Evolutionary conservation across 345 rosid genomes (phyloP).

Genomic region (Linum lewisii): DNA sequence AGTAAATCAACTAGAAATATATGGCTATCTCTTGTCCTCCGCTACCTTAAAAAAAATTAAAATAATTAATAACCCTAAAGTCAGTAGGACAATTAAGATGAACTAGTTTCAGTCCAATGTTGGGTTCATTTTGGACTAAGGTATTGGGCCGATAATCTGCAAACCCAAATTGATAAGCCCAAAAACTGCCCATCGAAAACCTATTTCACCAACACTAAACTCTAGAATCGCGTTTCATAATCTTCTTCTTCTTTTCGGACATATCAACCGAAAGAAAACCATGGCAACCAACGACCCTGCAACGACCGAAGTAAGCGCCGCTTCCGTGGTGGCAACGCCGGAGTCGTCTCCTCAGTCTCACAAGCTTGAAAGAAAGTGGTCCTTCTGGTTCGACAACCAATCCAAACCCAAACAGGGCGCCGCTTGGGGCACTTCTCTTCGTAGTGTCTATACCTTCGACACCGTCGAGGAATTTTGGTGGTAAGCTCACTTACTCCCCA

Average conservation of each 20-base stretch:
- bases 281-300: constrained; percentile 42
- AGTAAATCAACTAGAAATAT: too few relatives aligned
- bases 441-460: constrained; percentile 69
- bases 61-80: too few relatives aligned
- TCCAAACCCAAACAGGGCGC: constrained; percentile 73
- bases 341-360: constrained; percentile 33
- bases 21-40: too few relatives aligned
- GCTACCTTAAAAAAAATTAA: too few relatives aligned
- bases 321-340: constrained; percentile 14
- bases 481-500: constrained; percentile 16
- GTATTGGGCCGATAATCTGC: constrained; percentile 3
- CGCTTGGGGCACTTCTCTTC: constrained; percentile 77
- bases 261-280: background rate
- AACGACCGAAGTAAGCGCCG: constrained; percentile 20
- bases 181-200: constrained; percentile 10
- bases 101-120: too few relatives aligned
- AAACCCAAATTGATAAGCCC: constrained; percentile 11
- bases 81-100: too few relatives aligned
- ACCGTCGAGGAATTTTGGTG: constrained; percentile 97
- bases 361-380: constrained; percentile 79
- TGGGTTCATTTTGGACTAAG: too few relatives aligned
- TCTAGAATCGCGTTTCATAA: too few relatives aligned
- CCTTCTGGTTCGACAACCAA: constrained; percentile 84
- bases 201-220: too few relatives aligned
- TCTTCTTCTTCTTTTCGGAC: too few relatives aligned